Evolutionary conservation across 1,284 basidiomycete genomes (phyloP).

Genomic region (Tilletia indica): DNA sequence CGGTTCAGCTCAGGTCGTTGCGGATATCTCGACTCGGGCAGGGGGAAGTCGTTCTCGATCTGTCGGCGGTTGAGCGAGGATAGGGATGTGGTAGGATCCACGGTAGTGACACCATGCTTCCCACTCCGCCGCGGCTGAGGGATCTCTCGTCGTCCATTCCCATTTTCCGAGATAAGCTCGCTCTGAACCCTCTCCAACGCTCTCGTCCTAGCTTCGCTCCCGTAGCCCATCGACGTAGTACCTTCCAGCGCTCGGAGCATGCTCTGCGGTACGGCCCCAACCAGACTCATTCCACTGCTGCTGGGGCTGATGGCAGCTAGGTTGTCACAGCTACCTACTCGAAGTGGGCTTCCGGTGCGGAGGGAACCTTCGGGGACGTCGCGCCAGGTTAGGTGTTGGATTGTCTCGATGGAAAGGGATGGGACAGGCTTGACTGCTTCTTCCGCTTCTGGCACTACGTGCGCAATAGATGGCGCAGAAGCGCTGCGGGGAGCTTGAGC

Average conservation of each 20-base stretch:
- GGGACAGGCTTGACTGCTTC: not conserved
- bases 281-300: not conserved
- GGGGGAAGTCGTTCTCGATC: too few species aligned
- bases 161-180: not conserved
- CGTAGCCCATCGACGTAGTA: too few species aligned
- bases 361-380: slow-evolving; percentile 7
- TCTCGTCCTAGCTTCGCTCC: not conserved
- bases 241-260: slow-evolving; percentile 6
- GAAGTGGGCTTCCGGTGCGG: slow-evolving; percentile 8
- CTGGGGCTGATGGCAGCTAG: slow-evolving; percentile 8
- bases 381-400: slow-evolving; percentile 6
- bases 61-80: too few species aligned
- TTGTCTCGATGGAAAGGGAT: not conserved
- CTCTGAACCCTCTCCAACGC: not conserved
- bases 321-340: slow-evolving; percentile 4
- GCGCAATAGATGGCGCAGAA: too few species aligned
- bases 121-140: not conserved
- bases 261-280: slow-evolving; percentile 2
- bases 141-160: not conserved
- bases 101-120: not conserved
- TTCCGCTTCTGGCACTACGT: too few species aligned
- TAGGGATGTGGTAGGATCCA: too few species aligned
- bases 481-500: not conserved
- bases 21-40: too few species aligned
- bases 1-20: too few species aligned